phyloP scores from a whole-genome alignment of 1,284 basidiomycete genomes.

The Mycena sp. region DNA sequence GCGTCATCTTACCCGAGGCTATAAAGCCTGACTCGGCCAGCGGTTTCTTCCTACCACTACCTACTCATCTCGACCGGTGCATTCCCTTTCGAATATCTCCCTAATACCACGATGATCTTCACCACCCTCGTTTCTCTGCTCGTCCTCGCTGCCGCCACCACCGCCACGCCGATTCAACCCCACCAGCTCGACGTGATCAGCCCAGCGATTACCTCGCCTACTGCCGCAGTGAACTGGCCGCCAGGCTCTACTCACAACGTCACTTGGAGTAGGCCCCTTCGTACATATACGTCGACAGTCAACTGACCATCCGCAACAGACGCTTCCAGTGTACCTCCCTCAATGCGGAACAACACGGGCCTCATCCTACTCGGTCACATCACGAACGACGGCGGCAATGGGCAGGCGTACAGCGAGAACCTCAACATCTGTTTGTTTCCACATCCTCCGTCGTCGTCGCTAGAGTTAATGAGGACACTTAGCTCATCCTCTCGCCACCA shows the following conservation, averaged over 20 bases:
- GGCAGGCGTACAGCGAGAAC: slow-evolving; percentile 37
- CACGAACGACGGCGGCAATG: slow-evolving; percentile 28
- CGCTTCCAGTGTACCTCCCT: slow-evolving; percentile 38
- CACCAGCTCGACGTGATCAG: slow-evolving; percentile 53
- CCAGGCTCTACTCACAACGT: slow-evolving; percentile 49
- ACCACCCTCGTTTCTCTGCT: slow-evolving; percentile 36
- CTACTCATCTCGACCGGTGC: neutral
- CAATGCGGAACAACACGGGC: slow-evolving; percentile 34
- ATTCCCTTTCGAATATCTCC: neutral
- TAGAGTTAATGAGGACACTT: neutral
- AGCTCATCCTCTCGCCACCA: slow-evolving; percentile 45
- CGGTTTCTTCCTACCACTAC: slow-evolving; percentile 12
- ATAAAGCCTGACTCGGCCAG: slow-evolving; percentile 18
- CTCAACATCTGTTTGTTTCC: slow-evolving; percentile 41
- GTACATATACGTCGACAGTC: neutral
- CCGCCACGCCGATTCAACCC: slow-evolving; percentile 43
- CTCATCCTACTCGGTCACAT: slow-evolving; percentile 41
- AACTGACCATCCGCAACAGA: slow-evolving; percentile 29
- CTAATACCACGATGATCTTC: slow-evolving; percentile 36
- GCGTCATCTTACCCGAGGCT: neutral
- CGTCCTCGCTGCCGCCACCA: slow-evolving; percentile 33
- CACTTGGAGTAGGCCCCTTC: slow-evolving; percentile 49
- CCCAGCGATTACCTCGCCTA: slow-evolving; percentile 56
- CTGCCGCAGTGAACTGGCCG: slow-evolving; percentile 43
- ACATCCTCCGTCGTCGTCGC: neutral